Evolutionary conservation across 805 yeast genomes (phyloP).

Genomic region (Pichia cabralensis): DNA sequence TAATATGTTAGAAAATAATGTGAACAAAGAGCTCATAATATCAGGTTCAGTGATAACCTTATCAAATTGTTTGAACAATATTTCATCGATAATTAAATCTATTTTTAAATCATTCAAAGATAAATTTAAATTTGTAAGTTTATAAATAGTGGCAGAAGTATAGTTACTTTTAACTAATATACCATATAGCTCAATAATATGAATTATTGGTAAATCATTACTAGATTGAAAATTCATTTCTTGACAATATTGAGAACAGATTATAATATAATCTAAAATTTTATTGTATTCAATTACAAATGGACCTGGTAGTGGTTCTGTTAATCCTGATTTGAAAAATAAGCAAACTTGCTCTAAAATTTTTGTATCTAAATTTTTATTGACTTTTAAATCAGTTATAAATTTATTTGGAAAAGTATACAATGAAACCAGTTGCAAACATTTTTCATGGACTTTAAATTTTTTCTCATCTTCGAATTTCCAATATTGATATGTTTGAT

Average conservation of each 20-base stretch:
- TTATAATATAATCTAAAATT: slow-evolving; percentile 31
- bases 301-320: slow-evolving; percentile 57
- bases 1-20: slow-evolving; percentile 28
- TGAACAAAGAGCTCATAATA: slow-evolving; percentile 39
- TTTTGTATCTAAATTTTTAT: slow-evolving; percentile 30
- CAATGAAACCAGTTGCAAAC: slow-evolving; percentile 2
- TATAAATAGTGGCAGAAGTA: slow-evolving; percentile 19
- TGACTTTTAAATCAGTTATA: background rate
- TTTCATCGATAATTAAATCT: slow-evolving; percentile 27
- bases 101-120: slow-evolving; percentile 16
- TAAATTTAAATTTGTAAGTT: slow-evolving; percentile 7
- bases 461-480: slow-evolving; percentile 3
- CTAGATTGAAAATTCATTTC: slow-evolving; percentile 30
- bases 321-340: slow-evolving; percentile 53
- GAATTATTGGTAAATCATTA: slow-evolving; percentile 18
- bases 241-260: slow-evolving; percentile 24
- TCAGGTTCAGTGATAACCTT: slow-evolving; percentile 46
- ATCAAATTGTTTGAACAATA: slow-evolving; percentile 28
- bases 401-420: slow-evolving; percentile 4
- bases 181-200: slow-evolving; percentile 29
- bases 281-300: slow-evolving; percentile 40
- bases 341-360: slow-evolving; percentile 56
- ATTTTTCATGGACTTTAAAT: slow-evolving; percentile 26
- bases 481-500: slow-evolving; percentile 35
- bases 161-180: slow-evolving; percentile 22